Percentiles rank a stretch among this genome's conserved stretches.
phyloP scores from a whole-genome alignment of 257 asterid species.

The Solanum neorickii region DNA sequence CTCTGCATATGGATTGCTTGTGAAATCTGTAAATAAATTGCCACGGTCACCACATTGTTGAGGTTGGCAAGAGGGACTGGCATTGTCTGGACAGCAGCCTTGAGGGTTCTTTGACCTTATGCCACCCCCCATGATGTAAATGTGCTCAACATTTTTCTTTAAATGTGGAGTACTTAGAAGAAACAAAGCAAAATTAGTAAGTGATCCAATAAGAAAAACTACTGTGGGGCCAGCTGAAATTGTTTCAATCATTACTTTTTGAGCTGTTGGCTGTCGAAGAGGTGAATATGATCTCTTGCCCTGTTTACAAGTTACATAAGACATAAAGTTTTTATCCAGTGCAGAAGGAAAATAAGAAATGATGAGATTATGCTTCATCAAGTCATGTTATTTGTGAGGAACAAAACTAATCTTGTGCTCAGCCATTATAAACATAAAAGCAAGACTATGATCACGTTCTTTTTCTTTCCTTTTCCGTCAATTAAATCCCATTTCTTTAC shows the following conservation, averaged over 20 bases:
- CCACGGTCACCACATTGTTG: conserved; percentile 61
- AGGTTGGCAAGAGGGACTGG: conserved; percentile 38
- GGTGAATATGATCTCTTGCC: conserved; percentile 62
- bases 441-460: neutral
- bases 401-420: neutral
- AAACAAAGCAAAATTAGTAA: conserved; percentile 58
- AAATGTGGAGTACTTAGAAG: conserved; percentile 61
- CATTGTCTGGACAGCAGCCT: conserved; percentile 51
- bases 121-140: conserved; percentile 80
- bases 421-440: neutral
- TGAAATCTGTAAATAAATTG: conserved; percentile 52
- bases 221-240: conserved; percentile 65
- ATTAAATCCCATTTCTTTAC: neutral
- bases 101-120: conserved; percentile 59
- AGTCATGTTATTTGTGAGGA: neutral
- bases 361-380: neutral
- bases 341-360: neutral
- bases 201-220: conserved; percentile 43
- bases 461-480: neutral
- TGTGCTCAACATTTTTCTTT: conserved; percentile 54
- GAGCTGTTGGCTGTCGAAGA: conserved; percentile 58
- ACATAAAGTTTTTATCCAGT: neutral
- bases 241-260: conserved; percentile 55
- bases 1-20: conserved; percentile 74
- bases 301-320: conserved; percentile 18